phyloP scores from a whole-genome alignment of 495 filamentous ascomycete species.

The Evernia prunastri region DNA sequence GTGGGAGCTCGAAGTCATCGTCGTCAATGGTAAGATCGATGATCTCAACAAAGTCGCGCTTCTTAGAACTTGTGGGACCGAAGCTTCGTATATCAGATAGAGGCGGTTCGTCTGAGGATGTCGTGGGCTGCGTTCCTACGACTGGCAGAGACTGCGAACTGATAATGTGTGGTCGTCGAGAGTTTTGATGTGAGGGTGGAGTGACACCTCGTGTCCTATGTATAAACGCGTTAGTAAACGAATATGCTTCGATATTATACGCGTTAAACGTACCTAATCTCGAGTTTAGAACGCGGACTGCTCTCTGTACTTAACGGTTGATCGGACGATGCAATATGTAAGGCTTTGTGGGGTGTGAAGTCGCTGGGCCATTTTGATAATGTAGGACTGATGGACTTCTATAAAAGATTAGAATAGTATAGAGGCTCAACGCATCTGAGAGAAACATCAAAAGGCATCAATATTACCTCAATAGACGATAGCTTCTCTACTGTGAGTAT shows the following conservation, averaged over 20 bases:
- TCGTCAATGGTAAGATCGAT: slow-evolving; percentile 17
- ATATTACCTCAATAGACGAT: neutral
- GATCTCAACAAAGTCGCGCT: neutral
- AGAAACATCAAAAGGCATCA: neutral
- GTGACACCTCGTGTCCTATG: slow-evolving; percentile 1
- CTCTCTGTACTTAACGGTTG: neutral
- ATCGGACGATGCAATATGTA: neutral
- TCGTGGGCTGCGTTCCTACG: neutral
- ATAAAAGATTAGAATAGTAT: neutral
- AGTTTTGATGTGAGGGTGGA: neutral
- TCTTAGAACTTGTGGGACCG: neutral
- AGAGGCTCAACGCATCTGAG: no score
- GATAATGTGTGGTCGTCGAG: neutral
- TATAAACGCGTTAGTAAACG: neutral
- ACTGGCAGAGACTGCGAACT: neutral
- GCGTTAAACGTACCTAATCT: neutral
- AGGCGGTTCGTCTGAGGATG: neutral
- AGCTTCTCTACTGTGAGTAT: no score
- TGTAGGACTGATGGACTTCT: neutral
- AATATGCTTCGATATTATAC: neutral
- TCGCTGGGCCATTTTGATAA: neutral
- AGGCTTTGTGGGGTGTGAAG: neutral
- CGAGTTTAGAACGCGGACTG: neutral
- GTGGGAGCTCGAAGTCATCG: neutral
- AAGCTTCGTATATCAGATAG: neutral